Evolutionary conservation across 805 yeast species (phyloP).

Genomic region (Pichia exigua): DNA sequence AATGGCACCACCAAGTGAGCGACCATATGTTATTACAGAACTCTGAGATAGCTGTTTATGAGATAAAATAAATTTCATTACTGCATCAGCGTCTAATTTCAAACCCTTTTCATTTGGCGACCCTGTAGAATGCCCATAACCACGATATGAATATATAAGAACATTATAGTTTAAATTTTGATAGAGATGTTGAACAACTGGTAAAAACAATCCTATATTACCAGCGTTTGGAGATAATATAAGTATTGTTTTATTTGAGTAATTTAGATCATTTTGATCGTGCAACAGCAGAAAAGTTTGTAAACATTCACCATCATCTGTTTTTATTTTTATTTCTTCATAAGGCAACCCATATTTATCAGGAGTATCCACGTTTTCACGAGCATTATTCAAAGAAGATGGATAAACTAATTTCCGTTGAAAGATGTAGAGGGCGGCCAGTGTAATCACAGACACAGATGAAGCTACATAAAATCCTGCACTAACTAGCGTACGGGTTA

Average conservation of each 20-base stretch:
- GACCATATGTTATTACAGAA: conserved; percentile 65
- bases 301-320: conserved; percentile 62
- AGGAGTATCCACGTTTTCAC: conserved; percentile 70
- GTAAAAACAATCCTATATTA: conserved; percentile 85
- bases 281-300: conserved; percentile 59
- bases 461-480: conserved; percentile 7
- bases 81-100: conserved; percentile 73
- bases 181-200: conserved; percentile 67
- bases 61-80: conserved; percentile 46
- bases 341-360: conserved; percentile 58
- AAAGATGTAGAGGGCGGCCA: conserved; percentile 15
- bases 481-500: neutral
- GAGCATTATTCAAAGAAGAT: conserved; percentile 66
- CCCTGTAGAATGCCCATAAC: conserved; percentile 82
- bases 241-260: conserved; percentile 55
- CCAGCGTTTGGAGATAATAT: conserved; percentile 82
- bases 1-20: conserved; percentile 94
- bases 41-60: conserved; percentile 48
- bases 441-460: conserved; percentile 10
- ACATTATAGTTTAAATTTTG: conserved; percentile 63
- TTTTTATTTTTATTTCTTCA: conserved; percentile 50
- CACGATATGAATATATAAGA: conserved; percentile 80
- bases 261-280: conserved; percentile 30
- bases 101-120: conserved; percentile 68
- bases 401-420: conserved; percentile 64